phyloP scores from a whole-genome alignment of 2,329 filamentous ascomycete genomes.

The Clonostachys rhizophaga region DNA sequence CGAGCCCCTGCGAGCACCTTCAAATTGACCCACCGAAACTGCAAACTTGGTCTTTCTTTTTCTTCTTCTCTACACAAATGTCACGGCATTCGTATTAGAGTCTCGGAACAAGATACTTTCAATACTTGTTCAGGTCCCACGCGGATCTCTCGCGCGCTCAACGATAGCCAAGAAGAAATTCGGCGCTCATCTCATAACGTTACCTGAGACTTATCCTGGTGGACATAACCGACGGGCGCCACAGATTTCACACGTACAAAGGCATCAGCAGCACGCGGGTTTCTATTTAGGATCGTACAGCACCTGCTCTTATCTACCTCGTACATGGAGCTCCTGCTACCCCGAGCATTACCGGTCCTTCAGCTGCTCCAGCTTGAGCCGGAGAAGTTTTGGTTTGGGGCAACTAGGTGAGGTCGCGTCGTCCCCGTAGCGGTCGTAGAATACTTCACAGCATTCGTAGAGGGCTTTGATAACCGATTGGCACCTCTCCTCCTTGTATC shows the following conservation, averaged over 20 bases:
- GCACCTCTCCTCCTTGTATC: constrained; percentile 83
- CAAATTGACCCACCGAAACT: no score
- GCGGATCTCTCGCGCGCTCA: constrained; percentile 90
- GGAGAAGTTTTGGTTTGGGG: constrained; percentile 74
- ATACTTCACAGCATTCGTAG: constrained; percentile 89
- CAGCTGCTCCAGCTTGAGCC: constrained; percentile 80
- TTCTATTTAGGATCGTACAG: no score
- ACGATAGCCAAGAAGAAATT: constrained; percentile 86
- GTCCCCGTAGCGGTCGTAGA: constrained; percentile 78
- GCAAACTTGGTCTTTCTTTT: constrained; percentile 4
- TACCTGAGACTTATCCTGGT: constrained; percentile 36
- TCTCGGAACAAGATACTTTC: constrained; percentile 86
- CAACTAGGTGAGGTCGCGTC: constrained; percentile 75
- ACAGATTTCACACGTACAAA: no score
- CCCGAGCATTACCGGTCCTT: constrained; percentile 26
- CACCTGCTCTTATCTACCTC: no score
- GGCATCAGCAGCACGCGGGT: no score
- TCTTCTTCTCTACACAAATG: constrained; percentile 57
- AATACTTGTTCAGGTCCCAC: constrained; percentile 88
- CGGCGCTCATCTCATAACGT: constrained; percentile 66
- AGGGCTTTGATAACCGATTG: constrained; percentile 73
- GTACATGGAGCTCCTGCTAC: no score
- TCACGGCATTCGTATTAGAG: constrained; percentile 97
- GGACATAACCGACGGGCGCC: no score
- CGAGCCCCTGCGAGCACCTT: no score